phyloP scores from a whole-genome alignment of 202 grass and related monocot genomes.

The Cymbopogon flexuosus region DNA sequence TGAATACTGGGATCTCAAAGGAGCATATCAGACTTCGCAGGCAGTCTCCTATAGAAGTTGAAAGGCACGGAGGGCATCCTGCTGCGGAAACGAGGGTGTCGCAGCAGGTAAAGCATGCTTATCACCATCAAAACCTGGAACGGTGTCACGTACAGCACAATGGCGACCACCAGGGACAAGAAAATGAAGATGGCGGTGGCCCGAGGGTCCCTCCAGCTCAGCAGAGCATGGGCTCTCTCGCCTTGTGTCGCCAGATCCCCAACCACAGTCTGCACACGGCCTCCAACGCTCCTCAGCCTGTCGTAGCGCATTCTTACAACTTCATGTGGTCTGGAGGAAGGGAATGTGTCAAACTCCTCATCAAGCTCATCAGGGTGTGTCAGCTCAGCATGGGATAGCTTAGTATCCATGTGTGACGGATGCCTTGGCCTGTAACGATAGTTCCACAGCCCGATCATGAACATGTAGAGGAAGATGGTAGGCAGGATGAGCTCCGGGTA shows the following conservation, averaged over 20 bases:
- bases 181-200: constrained; percentile 79
- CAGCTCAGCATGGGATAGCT: constrained; percentile 69
- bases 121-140: constrained; percentile 84
- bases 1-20: constrained; percentile 43
- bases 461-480: constrained; percentile 91
- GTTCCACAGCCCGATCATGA: constrained; percentile 85
- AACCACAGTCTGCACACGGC: constrained; percentile 73
- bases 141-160: constrained; percentile 84
- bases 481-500: constrained; percentile 94
- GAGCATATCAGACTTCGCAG: constrained; percentile 78
- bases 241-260: constrained; percentile 90
- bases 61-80: constrained; percentile 82
- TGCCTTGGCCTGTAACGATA: constrained; percentile 74
- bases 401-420: constrained; percentile 87
- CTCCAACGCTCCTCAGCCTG: constrained; percentile 81
- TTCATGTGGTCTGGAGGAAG: constrained; percentile 48
- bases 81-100: constrained; percentile 82
- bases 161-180: constrained; percentile 59
- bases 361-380: constrained; percentile 81
- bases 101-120: constrained; percentile 62
- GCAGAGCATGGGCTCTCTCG: constrained; percentile 68
- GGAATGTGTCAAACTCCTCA: constrained; percentile 96
- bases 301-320: constrained; percentile 86
- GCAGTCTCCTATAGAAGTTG: constrained; percentile 97
- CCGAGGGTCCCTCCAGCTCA: constrained; percentile 91